These are phyloP conservation scores for Lentinula sp. DNA, from an alignment of 768 basidiomycete species.

Conservation along the genomic window DNA sequence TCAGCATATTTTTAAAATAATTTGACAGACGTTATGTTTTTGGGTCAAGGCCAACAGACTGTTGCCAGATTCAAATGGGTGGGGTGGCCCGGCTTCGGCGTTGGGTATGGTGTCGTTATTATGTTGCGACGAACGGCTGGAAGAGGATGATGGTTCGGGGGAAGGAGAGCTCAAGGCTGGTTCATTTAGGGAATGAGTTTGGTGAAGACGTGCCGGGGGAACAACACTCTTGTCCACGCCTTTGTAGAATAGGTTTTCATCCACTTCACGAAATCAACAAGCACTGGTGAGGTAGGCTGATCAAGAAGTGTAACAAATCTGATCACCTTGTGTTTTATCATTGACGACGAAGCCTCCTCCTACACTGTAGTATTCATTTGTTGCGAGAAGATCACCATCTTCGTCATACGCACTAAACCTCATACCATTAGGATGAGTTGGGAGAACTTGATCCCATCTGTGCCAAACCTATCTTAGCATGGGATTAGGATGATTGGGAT, in stretches of 20 bases:
- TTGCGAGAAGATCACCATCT: constrained; percentile 83
- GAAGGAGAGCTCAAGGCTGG: constrained; percentile 13
- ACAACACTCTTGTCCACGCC: constrained; percentile 79
- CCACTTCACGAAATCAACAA: constrained; percentile 38
- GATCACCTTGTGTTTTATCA: constrained; percentile 80
- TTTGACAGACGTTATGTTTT: constrained; percentile 69
- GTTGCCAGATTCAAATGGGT: constrained; percentile 76
- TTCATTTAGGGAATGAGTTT: constrained; percentile 42
- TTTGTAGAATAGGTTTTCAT: constrained; percentile 94
- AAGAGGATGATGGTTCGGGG: background rate
- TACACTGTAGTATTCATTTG: constrained; percentile 93
- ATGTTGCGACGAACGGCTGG: background rate
- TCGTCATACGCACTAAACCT: constrained; percentile 80
- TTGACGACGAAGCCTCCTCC: constrained; percentile 96
- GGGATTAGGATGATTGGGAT: background rate
- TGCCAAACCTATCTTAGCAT: background rate
- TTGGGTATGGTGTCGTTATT: background rate
- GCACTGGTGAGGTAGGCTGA: background rate
- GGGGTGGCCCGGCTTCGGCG: constrained; percentile 59
- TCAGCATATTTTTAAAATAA: background rate
- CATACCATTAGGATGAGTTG: constrained; percentile 91
- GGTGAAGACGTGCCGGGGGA: constrained; percentile 74
- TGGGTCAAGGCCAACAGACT: constrained; percentile 69
- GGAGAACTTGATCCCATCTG: constrained; percentile 75
- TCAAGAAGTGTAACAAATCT: background rate